Percentiles rank a stretch among this genome's conserved stretches.
Conservation (phyloP, 441 rosid genomes). For the Erysimum cheiri region DNA sequence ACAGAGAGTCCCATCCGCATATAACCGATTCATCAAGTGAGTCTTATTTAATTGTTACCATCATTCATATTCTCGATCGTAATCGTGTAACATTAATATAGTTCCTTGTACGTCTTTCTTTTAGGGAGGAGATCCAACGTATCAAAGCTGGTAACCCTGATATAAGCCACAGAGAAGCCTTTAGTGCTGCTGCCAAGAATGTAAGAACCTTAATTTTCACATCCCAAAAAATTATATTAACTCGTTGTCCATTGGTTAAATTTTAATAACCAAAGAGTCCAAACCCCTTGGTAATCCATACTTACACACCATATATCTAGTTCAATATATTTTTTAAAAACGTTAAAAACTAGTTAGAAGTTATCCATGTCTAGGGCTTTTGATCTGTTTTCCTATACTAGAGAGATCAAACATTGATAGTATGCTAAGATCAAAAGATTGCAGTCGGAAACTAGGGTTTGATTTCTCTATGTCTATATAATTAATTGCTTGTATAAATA, state of each 20-base stretch:
- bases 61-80: constrained; percentile 1
- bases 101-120: constrained; percentile 26
- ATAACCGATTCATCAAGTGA: constrained; percentile 98
- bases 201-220: constrained; percentile 50
- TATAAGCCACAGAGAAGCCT: constrained; percentile 97
- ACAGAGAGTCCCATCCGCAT: constrained; percentile 99
- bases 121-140: constrained; percentile 97
- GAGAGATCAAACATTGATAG: constrained; percentile 2
- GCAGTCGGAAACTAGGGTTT: constrained; percentile 35
- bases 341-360: neutral
- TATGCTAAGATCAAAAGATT: constrained; percentile 12
- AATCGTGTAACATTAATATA: neutral
- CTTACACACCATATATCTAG: neutral
- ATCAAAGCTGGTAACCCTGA: constrained; percentile 97
- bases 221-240: constrained; percentile 8
- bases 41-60: constrained; percentile 27
- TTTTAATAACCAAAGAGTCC: neutral
- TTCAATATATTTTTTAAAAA: neutral
- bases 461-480: neutral
- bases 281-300: no score
- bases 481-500: neutral
- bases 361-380: neutral
- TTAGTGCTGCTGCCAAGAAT: constrained; percentile 97
- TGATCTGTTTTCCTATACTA: neutral
- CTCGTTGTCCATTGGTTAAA: neutral